These are phyloP conservation scores for Petunia secreta DNA, from an alignment of 257 asterid genomes.

Conservation along the genomic window DNA sequence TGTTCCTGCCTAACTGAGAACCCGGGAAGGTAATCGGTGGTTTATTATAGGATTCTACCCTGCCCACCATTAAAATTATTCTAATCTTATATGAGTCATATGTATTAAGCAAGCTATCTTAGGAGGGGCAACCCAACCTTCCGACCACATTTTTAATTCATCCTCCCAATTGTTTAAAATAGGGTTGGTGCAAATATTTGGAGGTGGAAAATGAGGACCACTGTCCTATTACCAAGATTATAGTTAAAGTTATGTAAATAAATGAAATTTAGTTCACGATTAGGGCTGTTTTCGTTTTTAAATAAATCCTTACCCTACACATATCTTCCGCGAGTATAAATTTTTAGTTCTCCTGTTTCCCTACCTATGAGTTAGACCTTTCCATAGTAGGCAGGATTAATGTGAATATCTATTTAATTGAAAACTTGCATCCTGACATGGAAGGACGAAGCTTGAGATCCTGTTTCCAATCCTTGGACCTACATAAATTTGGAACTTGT, in stretches of 20 bases:
- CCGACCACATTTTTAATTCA: not conserved
- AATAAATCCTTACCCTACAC: not conserved
- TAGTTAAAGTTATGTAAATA: not conserved
- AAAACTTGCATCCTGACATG: too few species aligned
- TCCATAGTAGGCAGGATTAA: not conserved
- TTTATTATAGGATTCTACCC: not conserved
- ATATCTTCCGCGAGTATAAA: not conserved
- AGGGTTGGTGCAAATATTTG: conserved; percentile 13
- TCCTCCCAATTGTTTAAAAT: not conserved
- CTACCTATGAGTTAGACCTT: not conserved
- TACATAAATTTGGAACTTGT: not conserved
- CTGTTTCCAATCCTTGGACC: not conserved
- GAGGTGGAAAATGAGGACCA: not conserved
- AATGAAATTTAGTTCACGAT: not conserved
- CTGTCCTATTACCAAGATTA: not conserved
- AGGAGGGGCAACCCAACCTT: not conserved
- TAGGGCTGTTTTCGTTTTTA: not conserved
- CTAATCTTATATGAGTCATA: not conserved
- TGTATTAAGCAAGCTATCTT: not conserved
- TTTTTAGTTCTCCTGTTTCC: not conserved
- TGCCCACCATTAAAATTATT: too few species aligned
- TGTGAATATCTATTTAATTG: not conserved
- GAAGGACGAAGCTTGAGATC: not conserved
- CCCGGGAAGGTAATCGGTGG: not conserved
- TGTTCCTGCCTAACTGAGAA: not conserved